Percentiles rank a stretch among this genome's conserved stretches.
phyloP scores from a whole-genome alignment of 2,329 filamentous ascomycete species.

The Fusarium buxicola region DNA sequence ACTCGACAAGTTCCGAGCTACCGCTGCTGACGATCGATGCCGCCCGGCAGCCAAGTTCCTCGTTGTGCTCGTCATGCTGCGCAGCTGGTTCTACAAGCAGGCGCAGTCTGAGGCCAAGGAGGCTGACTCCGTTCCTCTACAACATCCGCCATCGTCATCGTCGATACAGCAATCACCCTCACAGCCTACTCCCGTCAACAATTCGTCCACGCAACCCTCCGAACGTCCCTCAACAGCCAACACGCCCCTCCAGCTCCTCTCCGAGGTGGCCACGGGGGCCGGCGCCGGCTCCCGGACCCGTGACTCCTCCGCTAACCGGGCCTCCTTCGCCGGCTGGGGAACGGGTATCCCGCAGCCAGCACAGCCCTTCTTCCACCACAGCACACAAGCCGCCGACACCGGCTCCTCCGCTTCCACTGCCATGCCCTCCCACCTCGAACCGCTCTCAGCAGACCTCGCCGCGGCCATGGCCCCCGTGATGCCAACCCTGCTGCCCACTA shows the following conservation, averaged over 20 bases:
- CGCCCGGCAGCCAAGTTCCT: constrained; percentile 77
- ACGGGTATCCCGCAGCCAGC: constrained; percentile 41
- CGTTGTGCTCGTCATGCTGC: constrained; percentile 76
- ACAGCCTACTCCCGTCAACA: constrained; percentile 20
- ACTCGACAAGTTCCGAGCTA: constrained; percentile 73
- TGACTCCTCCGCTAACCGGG: constrained; percentile 21
- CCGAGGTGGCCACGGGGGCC: constrained; percentile 65
- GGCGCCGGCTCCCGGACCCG: constrained; percentile 43
- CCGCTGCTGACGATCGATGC: constrained; percentile 72
- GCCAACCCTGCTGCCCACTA: constrained; percentile 29
- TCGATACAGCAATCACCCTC: constrained; percentile 27
- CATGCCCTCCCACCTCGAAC: constrained; percentile 29
- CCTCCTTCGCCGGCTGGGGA: constrained; percentile 38
- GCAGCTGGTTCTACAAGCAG: constrained; percentile 73
- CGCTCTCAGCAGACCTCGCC: constrained; percentile 38
- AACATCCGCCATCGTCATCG: constrained; percentile 5
- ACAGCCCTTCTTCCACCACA: constrained; percentile 55
- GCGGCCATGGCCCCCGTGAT: constrained; percentile 45
- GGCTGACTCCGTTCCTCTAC: constrained; percentile 8
- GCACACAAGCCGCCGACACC: constrained; percentile 35
- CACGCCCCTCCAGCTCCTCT: constrained; percentile 67
- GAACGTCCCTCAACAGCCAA: constrained; percentile 52
- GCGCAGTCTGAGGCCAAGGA: constrained; percentile 47
- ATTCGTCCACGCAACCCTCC: constrained; percentile 27
- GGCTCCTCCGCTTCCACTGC: constrained; percentile 10